phyloP scores from a whole-genome alignment of 345 rosid genomes.

The Moricandia arvensis region DNA sequence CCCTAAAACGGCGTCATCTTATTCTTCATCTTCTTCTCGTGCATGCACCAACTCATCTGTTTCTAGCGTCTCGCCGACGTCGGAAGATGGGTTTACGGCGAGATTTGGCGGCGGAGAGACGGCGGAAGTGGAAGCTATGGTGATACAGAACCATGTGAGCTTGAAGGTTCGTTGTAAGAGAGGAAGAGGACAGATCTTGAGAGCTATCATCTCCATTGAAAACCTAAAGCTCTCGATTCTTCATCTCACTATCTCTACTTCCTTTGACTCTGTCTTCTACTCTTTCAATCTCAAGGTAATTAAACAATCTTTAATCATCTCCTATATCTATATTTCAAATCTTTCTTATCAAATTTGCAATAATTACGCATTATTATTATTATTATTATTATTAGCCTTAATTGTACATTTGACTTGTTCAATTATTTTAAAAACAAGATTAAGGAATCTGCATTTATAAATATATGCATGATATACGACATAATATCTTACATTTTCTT shows the following conservation, averaged over 20 bases:
- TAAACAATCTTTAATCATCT: no score
- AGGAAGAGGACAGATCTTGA: constrained; percentile 53
- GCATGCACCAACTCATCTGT: constrained; percentile 31
- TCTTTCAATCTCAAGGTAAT: constrained; percentile 80
- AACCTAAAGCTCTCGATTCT: constrained; percentile 54
- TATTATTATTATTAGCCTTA: no score
- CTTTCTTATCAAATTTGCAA: not conserved
- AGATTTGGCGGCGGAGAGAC: constrained; percentile 43
- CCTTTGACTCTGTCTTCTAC: constrained; percentile 49
- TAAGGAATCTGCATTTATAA: not conserved
- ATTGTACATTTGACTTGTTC: no score
- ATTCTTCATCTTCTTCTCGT: constrained; percentile 34
- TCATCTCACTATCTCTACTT: constrained; percentile 64
- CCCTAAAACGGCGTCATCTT: constrained; percentile 25
- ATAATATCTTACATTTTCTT: no score
- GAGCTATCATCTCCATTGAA: constrained; percentile 63
- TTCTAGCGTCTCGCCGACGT: constrained; percentile 23
- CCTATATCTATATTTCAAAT: no score
- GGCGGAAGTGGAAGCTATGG: constrained; percentile 58
- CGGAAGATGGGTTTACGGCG: constrained; percentile 52
- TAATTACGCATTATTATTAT: not conserved
- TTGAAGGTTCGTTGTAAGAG: constrained; percentile 61
- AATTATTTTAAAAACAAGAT: not conserved
- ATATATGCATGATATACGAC: not conserved
- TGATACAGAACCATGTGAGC: constrained; percentile 58